These are phyloP conservation scores for Diplodia scrobiculata DNA, from an alignment of 2,329 filamentous ascomycete genomes.

Conservation along the genomic window DNA sequence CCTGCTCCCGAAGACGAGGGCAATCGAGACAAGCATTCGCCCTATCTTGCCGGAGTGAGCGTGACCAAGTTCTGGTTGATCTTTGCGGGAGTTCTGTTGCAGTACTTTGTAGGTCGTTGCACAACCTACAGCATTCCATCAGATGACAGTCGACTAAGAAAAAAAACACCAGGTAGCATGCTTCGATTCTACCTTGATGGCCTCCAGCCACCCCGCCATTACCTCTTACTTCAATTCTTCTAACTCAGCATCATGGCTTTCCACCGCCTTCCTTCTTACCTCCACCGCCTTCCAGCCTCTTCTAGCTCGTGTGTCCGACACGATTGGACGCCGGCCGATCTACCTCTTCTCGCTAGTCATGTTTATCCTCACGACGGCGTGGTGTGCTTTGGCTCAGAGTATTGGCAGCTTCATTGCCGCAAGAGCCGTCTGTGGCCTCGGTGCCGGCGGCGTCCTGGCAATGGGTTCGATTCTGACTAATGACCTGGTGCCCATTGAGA, in stretches of 20 bases:
- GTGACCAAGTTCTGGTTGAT: constrained; percentile 43
- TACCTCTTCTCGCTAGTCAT: constrained; percentile 66
- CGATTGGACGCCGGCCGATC: constrained; percentile 67
- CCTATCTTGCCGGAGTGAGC: constrained; percentile 40
- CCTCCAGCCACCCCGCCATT: constrained; percentile 76
- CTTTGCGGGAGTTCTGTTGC: constrained; percentile 43
- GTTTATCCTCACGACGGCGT: constrained; percentile 66
- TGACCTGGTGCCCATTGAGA: constrained; percentile 73
- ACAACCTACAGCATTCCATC: not conserved
- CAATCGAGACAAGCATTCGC: constrained; percentile 34
- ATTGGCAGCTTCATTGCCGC: constrained; percentile 72
- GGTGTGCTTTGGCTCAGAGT: constrained; percentile 67
- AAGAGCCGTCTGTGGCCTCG: constrained; percentile 70
- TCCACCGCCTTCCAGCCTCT: constrained; percentile 76
- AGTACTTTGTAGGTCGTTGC: constrained; percentile 42
- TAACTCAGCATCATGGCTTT: constrained; percentile 80
- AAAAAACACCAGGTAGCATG: constrained; percentile 39
- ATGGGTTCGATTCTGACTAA: constrained; percentile 71
- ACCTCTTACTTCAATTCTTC: constrained; percentile 77
- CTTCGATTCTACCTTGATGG: constrained; percentile 81
- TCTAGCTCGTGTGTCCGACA: constrained; percentile 72
- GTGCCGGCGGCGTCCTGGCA: constrained; percentile 70
- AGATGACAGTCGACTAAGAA: not conserved
- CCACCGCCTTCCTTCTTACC: constrained; percentile 75
- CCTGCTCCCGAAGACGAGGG: constrained; percentile 23